Conservation (phyloP, 495 filamentous ascomycete genomes). For the Corynascus novoguineensis region DNA sequence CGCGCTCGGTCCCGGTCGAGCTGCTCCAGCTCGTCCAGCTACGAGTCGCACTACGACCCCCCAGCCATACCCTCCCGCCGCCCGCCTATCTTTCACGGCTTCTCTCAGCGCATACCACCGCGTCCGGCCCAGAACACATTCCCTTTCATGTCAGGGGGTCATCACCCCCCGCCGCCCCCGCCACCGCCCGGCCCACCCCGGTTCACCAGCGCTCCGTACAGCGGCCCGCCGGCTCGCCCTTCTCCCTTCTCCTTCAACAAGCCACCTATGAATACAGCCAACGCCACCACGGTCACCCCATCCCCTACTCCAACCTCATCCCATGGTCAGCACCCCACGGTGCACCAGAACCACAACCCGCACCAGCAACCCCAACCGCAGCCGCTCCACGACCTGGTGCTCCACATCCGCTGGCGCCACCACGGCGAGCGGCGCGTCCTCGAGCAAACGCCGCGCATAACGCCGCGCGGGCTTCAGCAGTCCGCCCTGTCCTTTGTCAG, state of each 20-base stretch:
- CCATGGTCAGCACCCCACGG: not conserved
- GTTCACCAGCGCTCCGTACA: not conserved
- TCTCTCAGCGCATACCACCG: not conserved
- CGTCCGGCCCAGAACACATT: not conserved
- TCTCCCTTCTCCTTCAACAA: not conserved
- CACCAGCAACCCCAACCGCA: not conserved
- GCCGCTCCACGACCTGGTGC: slow-evolving; percentile 15
- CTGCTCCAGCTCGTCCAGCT: slow-evolving; percentile 4
- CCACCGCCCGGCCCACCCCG: not conserved
- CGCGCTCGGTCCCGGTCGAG: slow-evolving; percentile 26
- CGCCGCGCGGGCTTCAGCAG: slow-evolving; percentile 22
- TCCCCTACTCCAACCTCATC: not conserved
- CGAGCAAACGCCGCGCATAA: slow-evolving; percentile 8
- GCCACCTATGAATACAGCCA: not conserved
- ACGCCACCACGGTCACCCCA: not conserved
- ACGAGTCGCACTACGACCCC: not conserved
- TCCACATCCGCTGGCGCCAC: slow-evolving; percentile 29
- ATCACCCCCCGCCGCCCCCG: not conserved
- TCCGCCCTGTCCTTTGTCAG: slow-evolving; percentile 26
- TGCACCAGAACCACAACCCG: not conserved
- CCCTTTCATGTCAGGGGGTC: not conserved
- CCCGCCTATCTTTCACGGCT: slow-evolving; percentile 1
- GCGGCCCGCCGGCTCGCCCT: not conserved
- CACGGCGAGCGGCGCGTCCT: slow-evolving; percentile 31
- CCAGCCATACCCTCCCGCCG: not conserved